phyloP scores from a whole-genome alignment of 768 basidiomycete species.

The Russula sp. region DNA sequence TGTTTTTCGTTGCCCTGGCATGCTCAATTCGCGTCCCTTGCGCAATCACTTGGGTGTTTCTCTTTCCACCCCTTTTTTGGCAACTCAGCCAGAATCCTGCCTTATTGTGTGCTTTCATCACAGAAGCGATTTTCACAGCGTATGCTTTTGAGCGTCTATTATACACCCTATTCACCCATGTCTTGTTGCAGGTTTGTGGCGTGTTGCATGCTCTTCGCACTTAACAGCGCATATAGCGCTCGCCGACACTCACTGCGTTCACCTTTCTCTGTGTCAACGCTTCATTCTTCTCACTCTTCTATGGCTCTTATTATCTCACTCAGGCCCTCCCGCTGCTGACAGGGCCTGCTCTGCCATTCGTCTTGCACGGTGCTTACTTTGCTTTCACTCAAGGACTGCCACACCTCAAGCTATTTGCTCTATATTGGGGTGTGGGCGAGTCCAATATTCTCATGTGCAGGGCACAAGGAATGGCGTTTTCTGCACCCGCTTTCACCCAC shows the following conservation, averaged over 20 bases:
- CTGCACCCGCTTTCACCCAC: slow-evolving; percentile 86
- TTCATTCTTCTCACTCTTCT: slow-evolving; percentile 81
- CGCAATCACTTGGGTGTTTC: slow-evolving; percentile 74
- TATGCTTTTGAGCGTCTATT: slow-evolving; percentile 25
- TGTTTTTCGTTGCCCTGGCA: slow-evolving; percentile 64
- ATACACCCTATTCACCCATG: not conserved
- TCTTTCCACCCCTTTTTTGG: slow-evolving; percentile 55
- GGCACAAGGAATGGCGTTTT: slow-evolving; percentile 98
- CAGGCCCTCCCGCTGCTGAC: slow-evolving; percentile 84
- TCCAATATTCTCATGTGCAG: slow-evolving; percentile 64
- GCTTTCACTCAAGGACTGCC: slow-evolving; percentile 25
- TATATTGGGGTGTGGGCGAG: slow-evolving; percentile 54
- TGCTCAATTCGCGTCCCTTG: slow-evolving; percentile 87
- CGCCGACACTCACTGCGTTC: slow-evolving; percentile 61
- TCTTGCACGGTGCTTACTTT: slow-evolving; percentile 42
- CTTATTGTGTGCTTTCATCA: slow-evolving; percentile 31
- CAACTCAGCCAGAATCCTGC: slow-evolving; percentile 34
- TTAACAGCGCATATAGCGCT: slow-evolving; percentile 71
- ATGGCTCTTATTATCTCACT: slow-evolving; percentile 81
- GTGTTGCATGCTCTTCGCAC: slow-evolving; percentile 14
- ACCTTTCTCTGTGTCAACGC: slow-evolving; percentile 83
- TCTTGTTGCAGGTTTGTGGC: slow-evolving; percentile 13
- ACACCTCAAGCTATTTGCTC: slow-evolving; percentile 35
- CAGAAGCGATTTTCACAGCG: slow-evolving; percentile 40
- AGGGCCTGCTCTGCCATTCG: slow-evolving; percentile 65